Base-by-base conservation (phyloP, 805 yeast genomes). In the Isabelozyma gotoi region DNA sequence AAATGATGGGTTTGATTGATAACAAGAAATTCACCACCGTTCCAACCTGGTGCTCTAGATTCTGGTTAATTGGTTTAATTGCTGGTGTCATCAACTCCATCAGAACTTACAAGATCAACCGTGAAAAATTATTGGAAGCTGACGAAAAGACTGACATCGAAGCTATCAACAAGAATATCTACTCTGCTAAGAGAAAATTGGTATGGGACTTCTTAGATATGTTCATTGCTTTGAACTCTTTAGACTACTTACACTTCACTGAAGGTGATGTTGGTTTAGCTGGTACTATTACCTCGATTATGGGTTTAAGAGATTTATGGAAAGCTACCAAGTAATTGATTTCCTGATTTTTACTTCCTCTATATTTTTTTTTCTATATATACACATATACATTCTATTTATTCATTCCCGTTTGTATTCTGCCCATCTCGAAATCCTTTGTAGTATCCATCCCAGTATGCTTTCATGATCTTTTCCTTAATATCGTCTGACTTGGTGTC, bases 251-350 rank as follows among this genome's bases (percentile, higher is more conserved):
- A 53, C 73, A 73, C 52, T 70, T 81, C 55, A 80, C 82, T 60
- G 97, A 91, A 54, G 94, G 95, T 39, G 74, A 82, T 34, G 79
- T 89, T 40, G 97, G 96, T 31, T 67, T 83, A 45, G 89, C 94
- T 32, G 98, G 98, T 60, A 76, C 85, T 19, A 67, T 87, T 46
- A 89, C 97, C 24, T 85, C 96, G 33, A 46, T 82, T 39, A 71
- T 89, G 65, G 96, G 96, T 36, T 71, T 89, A 41, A 79, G 77
- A 59, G 90, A 85, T 55, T 59, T 82, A 52, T 84, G 95, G 96
- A 68, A 61, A 31, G 62, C 76, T 37, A 74, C 78, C 19, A 7
- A 6, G 10, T 14, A 34, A 12, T 2, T n/a, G 7, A 34, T 7
- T 42, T 16, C 33, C 19, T 35, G 11, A 15, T 37, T 33, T n/a